Evolutionary conservation across 768 basidiomycete species (phyloP), one percentile per base, ranked within the genome.

Genomic region (Clathrus columnatus): DNA sequence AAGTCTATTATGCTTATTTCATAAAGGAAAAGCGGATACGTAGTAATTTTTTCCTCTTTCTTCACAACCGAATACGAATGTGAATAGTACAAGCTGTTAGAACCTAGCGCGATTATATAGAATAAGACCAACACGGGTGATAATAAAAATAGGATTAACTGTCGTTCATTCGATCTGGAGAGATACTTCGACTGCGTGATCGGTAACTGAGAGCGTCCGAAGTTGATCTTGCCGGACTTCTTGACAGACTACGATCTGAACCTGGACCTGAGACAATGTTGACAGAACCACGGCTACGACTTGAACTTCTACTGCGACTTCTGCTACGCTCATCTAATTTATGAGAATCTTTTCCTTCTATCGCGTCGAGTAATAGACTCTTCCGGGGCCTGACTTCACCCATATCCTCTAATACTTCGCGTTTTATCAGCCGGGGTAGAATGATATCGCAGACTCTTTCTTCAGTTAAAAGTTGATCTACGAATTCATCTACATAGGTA

Each of bases 381-480:
- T 87, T 82, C 16, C 95, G 75, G 3, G 89, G 87, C 0, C 84
- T 84, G 21, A 99, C 76, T 7, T 97, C 93, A 43, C 89, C 87
- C 18, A 83, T 89, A 66, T 99, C 95, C 72, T 98, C 96, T 23
- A 98, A 72, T 2, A 89, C 83, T 51, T 83, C 79, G 20, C 96
- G 80, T 72, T 88, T 92, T 7, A 83, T 80, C 59, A 97, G 70
- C 48, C 96, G 84, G 16, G 96, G 96, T 45, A 99, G 72, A 63
- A 98, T 97, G 63, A 91, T 89, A 71, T 98, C 96, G 69, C 95
- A 98, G 5, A 92, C 94, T 56, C 93, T 80, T 58, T 98, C 96
- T 65, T 95, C 86, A 4, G 77, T 81, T 28, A 98, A 72, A 8
- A 98, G 75, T 44, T 80, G 73, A 68, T 97, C 83, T 42, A 92